Base-by-base conservation (phyloP, 495 filamentous ascomycete genomes). In the Penicillium coprophilum region DNA sequence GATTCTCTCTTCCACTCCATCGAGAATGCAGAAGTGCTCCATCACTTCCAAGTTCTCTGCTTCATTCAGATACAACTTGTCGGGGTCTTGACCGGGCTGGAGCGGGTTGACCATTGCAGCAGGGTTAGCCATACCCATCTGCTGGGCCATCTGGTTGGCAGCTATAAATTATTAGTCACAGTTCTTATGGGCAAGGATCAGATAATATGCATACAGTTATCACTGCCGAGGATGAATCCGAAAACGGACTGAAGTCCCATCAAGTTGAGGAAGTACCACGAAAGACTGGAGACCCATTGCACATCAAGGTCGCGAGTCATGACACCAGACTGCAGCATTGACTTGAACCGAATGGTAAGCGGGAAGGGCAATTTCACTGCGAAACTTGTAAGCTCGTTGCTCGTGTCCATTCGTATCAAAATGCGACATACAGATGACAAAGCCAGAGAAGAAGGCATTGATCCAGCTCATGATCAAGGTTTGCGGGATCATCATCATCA, bases 401-500 rank as follows among this genome's bases (percentile, higher is more conserved):
- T 28, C 34, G 40, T 31, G 32, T 36, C 30, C 11, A 21, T 48
- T 23, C n/a, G 32, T 54, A 30, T n/a, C 34, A 19, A 27, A 55
- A 11, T 30, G 38, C 15, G 38, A 82, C 88, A 55, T 77, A 96
- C 92, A 89, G 44, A 97, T 96, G 38, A 98, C 94, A 71, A 96
- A 98, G 20, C 94, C 94, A 40, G 89, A 91, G 65, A 98, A 98
- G 71, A 97, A 97, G 0, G 94, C 91, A 78, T 97, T 98, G 64
- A 98, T 97, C 94, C 94, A 98, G 50, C 94, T 91, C 94, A 98
- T 98, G 60, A 97, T 97, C 71, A 97, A 72, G 4, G 92, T 97
- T 71, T 98, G 96, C 45, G 94, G 95, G 39, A 98, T 91, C 81
- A 98, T 97, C 94, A 96, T 97, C 61, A 93, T 92, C 90, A 98